Evolutionary conservation across 768 basidiomycete species (phyloP), one percentile per base, ranked within the genome.

Genomic region (Pleurotus djamor): DNA sequence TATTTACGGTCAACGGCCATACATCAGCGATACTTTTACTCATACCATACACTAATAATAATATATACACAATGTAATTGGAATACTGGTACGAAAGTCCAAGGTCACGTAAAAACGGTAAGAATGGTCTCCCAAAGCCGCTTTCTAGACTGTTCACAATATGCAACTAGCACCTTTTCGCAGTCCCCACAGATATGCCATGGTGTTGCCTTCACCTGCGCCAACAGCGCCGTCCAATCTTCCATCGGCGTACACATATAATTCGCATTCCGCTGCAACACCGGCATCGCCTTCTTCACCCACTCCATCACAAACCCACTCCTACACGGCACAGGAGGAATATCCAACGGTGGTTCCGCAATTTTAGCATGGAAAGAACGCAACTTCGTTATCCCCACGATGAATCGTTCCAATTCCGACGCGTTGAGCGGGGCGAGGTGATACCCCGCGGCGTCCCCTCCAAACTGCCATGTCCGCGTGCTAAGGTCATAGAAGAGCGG

Each of bases 401-500:
- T 43, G 37, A 55, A 43, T 32, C 32, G 41, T 43, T 55, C 54
- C 37, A 55, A 43, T 32, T 55, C 54, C 21, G n/a, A 17, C 5
- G 38, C 4, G 5, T 14, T 55, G 9, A 55, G 54, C 12, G 54
- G 54, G 14, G 54, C 54, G 54, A 55, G 54, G 28, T 55, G 54
- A 32, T 55, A 41, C 10, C 54, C 54, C 4, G 54, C 28, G 3
- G 54, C 36, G 9, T 28, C 37, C 16, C 54, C 54, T 16, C 37
- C 54, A 37, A 55, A 55, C 41, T 55, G 54, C 54, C 54, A 55
- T 32, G 38, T 55, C 16, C 54, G 37, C 5, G 36, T 55, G 54
- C 54, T 55, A 6, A 55, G 54, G 37, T 55, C 54, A 28, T 55
- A 55, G 54, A 56, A 56, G 38, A 56, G 54, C 21, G 54, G 54